A percentile compares a stretch with the other conserved stretches of the same genome.
These are phyloP conservation scores for Colletotrichum cuscutae DNA, from an alignment of 2,329 filamentous ascomycete genomes.

Conservation along the genomic window DNA sequence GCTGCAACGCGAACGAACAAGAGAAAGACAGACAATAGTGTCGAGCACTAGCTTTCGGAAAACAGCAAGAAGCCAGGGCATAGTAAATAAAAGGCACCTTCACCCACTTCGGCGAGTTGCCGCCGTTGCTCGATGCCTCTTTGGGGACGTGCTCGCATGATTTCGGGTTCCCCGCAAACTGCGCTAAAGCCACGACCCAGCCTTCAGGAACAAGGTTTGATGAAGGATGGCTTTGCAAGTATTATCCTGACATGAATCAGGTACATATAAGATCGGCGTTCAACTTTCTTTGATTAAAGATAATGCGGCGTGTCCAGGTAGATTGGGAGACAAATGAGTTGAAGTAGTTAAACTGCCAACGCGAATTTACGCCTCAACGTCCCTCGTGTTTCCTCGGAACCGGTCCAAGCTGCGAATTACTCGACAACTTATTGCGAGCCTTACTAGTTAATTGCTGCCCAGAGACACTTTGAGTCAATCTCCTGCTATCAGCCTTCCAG, in stretches of 20 bases:
- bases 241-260: slow-evolving; percentile 5
- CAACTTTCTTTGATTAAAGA: background rate
- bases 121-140: background rate
- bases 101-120: background rate
- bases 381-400: background rate
- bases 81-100: background rate
- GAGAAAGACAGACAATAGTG: background rate
- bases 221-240: background rate
- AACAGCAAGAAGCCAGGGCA: background rate
- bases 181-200: background rate
- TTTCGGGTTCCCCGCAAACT: background rate
- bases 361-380: background rate
- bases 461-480: background rate
- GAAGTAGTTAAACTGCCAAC: background rate
- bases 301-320: background rate
- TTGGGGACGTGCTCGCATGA: background rate
- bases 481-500: background rate
- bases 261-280: background rate
- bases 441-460: background rate
- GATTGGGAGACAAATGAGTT: background rate
- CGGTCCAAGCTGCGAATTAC: background rate
- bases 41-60: background rate
- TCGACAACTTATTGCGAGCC: background rate
- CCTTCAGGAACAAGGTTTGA: background rate
- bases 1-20: background rate